phyloP scores from a whole-genome alignment of 2,329 filamentous ascomycete species.

The Claviceps digitariae region DNA sequence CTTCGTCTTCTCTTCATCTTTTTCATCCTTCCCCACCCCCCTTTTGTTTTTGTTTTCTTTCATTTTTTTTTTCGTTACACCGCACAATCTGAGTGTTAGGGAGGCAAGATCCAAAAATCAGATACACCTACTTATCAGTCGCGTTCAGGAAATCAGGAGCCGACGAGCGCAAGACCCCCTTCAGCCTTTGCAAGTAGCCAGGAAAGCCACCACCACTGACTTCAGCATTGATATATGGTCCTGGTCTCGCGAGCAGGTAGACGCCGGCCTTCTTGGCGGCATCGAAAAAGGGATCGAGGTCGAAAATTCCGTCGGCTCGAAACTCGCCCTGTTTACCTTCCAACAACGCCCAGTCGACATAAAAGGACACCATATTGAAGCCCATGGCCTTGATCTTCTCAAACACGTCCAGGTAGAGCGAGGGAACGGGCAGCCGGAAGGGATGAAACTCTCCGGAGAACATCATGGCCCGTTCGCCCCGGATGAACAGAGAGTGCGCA shows the following conservation, averaged over 20 bases:
- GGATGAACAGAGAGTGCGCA: slow-evolving; percentile 54
- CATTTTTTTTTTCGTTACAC: too few species aligned
- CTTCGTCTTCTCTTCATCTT: too few species aligned
- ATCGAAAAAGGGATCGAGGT: slow-evolving; percentile 60
- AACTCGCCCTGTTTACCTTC: slow-evolving; percentile 63
- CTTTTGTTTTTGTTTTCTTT: too few species aligned
- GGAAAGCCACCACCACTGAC: slow-evolving; percentile 65
- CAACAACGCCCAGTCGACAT: slow-evolving; percentile 63
- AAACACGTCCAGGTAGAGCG: slow-evolving; percentile 54
- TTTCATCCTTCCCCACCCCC: too few species aligned
- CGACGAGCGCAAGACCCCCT: slow-evolving; percentile 48
- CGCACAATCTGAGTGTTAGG: background rate
- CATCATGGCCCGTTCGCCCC: slow-evolving; percentile 55
- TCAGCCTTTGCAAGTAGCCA: slow-evolving; percentile 62
- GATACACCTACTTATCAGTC: slow-evolving; percentile 43
- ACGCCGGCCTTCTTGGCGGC: slow-evolving; percentile 61
- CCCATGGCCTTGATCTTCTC: slow-evolving; percentile 74
- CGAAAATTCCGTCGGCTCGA: slow-evolving; percentile 57
- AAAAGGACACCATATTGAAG: slow-evolving; percentile 69
- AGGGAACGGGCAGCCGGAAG: slow-evolving; percentile 36
- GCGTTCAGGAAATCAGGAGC: slow-evolving; percentile 49
- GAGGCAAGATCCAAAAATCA: background rate
- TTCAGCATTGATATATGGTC: slow-evolving; percentile 71
- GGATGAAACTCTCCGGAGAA: slow-evolving; percentile 66
- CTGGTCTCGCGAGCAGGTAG: slow-evolving; percentile 59